Percentiles rank a stretch among this genome's conserved stretches.
These are phyloP conservation scores for Colletotrichum endophyticum DNA, from an alignment of 2,329 filamentous ascomycete species.

Conservation along the genomic window DNA sequence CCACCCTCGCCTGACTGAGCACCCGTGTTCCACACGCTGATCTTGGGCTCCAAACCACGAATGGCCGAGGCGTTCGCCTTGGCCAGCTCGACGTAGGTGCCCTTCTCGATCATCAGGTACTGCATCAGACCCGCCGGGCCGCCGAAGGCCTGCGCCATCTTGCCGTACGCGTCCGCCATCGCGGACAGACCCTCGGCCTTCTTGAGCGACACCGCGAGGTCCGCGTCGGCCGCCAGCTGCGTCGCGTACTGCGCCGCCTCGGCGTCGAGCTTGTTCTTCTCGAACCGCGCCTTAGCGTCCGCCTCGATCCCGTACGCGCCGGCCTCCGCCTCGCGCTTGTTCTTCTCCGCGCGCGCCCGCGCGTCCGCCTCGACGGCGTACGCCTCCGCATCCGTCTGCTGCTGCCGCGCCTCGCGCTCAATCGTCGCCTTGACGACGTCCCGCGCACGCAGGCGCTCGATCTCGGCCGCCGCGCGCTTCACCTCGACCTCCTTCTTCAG, in stretches of 20 bases:
- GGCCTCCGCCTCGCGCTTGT: slow-evolving; percentile 58
- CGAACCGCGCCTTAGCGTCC: slow-evolving; percentile 50
- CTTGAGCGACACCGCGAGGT: slow-evolving; percentile 65
- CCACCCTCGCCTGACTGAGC: slow-evolving; percentile 43
- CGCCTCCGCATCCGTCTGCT: slow-evolving; percentile 67
- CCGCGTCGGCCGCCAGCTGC: slow-evolving; percentile 61
- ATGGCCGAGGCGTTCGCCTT: slow-evolving; percentile 79
- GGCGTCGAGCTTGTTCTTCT: slow-evolving; percentile 46
- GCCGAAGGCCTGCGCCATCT: slow-evolving; percentile 74
- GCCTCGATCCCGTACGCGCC: slow-evolving; percentile 41
- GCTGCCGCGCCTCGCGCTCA: slow-evolving; percentile 68
- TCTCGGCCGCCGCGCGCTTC: slow-evolving; percentile 78
- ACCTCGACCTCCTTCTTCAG: slow-evolving; percentile 79
- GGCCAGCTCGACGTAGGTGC: slow-evolving; percentile 78
- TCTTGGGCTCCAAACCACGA: slow-evolving; percentile 83
- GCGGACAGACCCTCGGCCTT: slow-evolving; percentile 79
- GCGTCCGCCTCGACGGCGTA: slow-evolving; percentile 69
- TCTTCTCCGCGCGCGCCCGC: slow-evolving; percentile 56
- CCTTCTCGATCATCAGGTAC: slow-evolving; percentile 87
- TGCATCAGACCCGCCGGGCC: slow-evolving; percentile 80
- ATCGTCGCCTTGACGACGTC: slow-evolving; percentile 82
- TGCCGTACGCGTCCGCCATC: slow-evolving; percentile 81
- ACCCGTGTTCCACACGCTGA: slow-evolving; percentile 85
- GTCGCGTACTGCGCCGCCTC: slow-evolving; percentile 42
- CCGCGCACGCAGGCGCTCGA: slow-evolving; percentile 78